These are phyloP conservation scores for Raffaelea deltoideospora DNA, from an alignment of 2,329 filamentous ascomycete species.

Conservation along the genomic window DNA sequence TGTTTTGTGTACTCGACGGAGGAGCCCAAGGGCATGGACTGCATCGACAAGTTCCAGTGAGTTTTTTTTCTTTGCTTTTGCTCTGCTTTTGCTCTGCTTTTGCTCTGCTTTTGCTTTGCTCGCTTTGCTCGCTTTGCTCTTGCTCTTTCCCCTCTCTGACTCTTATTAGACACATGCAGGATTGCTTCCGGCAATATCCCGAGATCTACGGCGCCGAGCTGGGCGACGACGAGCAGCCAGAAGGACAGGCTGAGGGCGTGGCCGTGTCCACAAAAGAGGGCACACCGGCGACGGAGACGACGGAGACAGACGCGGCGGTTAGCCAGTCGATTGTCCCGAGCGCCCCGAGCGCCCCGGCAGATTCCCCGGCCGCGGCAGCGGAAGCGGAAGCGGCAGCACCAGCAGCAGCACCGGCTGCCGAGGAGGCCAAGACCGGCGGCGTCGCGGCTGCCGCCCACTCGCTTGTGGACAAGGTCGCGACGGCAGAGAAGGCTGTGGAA, in stretches of 20 bases:
- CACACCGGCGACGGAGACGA: not conserved
- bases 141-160: conserved; percentile 5
- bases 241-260: conserved; percentile 10
- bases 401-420: not conserved
- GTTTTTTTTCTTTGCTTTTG: conserved; percentile 19
- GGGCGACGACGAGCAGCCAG: conserved; percentile 49
- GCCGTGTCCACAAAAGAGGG: not conserved
- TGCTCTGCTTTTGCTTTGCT: too few relatives aligned
- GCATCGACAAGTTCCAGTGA: conserved; percentile 94
- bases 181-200: conserved; percentile 85
- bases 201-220: conserved; percentile 87
- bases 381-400: not conserved
- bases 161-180: conserved; percentile 69
- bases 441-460: not conserved
- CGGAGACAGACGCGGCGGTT: not conserved
- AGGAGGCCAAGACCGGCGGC: not conserved
- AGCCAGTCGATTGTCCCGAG: not conserved
- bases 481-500: too few relatives aligned
- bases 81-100: not conserved
- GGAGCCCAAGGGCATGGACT: conserved; percentile 95
- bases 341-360: not conserved
- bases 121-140: not conserved
- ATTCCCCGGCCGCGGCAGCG: not conserved
- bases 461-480: too few relatives aligned
- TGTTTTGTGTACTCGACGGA: conserved; percentile 94